phyloP scores from a whole-genome alignment of 164 flowering plant genomes.

The Vitis riparia region DNA sequence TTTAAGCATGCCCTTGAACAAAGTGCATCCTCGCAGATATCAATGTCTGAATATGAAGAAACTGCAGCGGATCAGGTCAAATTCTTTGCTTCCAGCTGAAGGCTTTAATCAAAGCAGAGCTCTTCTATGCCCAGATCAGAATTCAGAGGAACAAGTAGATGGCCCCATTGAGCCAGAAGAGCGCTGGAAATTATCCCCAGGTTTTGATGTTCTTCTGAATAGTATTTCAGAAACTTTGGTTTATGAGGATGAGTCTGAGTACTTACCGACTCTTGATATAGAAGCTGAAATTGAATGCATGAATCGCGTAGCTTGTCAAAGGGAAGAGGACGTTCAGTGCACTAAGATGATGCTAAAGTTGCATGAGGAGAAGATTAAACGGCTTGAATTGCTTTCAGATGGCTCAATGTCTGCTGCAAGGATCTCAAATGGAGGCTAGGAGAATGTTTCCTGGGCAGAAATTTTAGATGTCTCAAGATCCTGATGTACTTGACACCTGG shows the following conservation, averaged over 20 bases:
- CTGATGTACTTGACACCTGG: slow-evolving; percentile 69
- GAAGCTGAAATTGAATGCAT: slow-evolving; percentile 66
- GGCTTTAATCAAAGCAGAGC: slow-evolving; percentile 18
- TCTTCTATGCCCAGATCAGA: slow-evolving; percentile 21
- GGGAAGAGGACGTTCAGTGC: slow-evolving; percentile 59
- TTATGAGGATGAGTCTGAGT: slow-evolving; percentile 41
- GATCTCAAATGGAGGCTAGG: slow-evolving; percentile 52
- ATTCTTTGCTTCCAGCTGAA: slow-evolving; percentile 23
- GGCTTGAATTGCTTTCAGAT: slow-evolving; percentile 43
- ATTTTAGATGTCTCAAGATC: slow-evolving; percentile 65
- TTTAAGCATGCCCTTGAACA: slow-evolving; percentile 12
- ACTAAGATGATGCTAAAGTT: slow-evolving; percentile 52
- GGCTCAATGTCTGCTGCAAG: slow-evolving; percentile 49
- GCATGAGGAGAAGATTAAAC: slow-evolving; percentile 61
- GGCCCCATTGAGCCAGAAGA: slow-evolving; percentile 48
- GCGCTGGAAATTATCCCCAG: slow-evolving; percentile 69
- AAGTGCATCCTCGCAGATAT: slow-evolving; percentile 25
- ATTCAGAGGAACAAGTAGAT: slow-evolving; percentile 41
- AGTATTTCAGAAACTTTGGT: slow-evolving; percentile 38
- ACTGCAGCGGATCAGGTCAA: slow-evolving; percentile 20
- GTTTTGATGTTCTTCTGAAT: slow-evolving; percentile 78
- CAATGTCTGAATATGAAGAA: slow-evolving; percentile 31
- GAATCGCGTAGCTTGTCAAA: slow-evolving; percentile 51
- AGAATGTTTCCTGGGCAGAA: slow-evolving; percentile 41
- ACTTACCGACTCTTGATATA: slow-evolving; percentile 31